Evolutionary conservation across 1,284 basidiomycete species (phyloP), one percentile per base, ranked within the genome.

Genomic region (Anthracocystis setariae): DNA sequence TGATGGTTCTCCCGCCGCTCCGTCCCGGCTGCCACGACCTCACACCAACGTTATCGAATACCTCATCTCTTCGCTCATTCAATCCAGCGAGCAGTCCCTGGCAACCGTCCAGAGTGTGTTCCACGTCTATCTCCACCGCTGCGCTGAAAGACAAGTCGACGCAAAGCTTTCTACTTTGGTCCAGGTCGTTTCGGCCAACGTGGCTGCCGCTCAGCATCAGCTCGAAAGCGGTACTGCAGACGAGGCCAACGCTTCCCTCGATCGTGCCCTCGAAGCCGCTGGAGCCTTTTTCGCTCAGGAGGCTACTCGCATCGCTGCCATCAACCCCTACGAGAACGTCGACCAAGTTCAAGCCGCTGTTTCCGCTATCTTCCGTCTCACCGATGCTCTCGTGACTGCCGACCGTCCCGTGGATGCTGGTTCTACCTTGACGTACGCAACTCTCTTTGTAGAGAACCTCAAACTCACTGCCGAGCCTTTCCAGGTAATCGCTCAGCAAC

Each of bases 191-290:
- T 46, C 76, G 1, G 64, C 66, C 42, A 64, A 63, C 24, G 61
- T 65, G n/a, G 76, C 67, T n/a, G 39, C 35, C 15, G 63, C 57
- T 15, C 48, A 70, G 20, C 70, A 70, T 12, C 51, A 74, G 5
- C 15, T 46, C 12, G 56, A 60, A 38, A 37, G 70, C 17, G 52
- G 59, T n/a, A 49, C 65, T n/a, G 49, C 60, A n/a, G 45, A 54
- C 17, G 44, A 69, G 18, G 61, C 53, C 38, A 53, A 51, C 13
- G 52, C 58, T 27, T 12, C 52, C n/a, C 58, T 73, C n/a, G 70
- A 73, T 42, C 57, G 56, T 17, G 65, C 70, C n/a, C 54, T 73
- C 21, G 47, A 56, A 2, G 57, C 61, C 33, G 40, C 62, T 3
- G 50, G 35, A 21, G 37, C 47, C 38, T 58, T 63, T 44, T 73